Evolutionary conservation across 2,329 filamentous ascomycete species (phyloP).

Genomic region (Nemania sp.): DNA sequence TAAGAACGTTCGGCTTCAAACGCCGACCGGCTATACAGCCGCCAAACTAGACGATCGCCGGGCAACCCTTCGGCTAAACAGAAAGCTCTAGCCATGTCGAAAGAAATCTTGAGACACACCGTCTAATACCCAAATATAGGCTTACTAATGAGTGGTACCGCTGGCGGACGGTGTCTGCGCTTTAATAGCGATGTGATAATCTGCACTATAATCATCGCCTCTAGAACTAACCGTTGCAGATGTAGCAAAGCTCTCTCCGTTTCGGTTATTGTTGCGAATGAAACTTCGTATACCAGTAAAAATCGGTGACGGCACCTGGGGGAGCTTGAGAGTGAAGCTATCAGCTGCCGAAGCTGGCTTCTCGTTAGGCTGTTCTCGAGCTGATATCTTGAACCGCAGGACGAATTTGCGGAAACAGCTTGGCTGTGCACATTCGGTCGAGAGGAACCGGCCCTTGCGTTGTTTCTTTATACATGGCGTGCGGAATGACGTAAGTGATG

Average conservation of each 20-base stretch:
- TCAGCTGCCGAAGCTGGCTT: not conserved
- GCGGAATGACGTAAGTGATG: conserved; percentile 32
- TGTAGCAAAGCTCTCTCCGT: not conserved
- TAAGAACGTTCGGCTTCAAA: too few relatives aligned
- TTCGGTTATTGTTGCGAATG: not conserved
- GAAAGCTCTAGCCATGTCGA: too few relatives aligned
- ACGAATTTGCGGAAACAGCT: not conserved
- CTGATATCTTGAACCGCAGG: not conserved
- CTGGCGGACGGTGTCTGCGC: not conserved
- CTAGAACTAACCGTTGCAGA: not conserved
- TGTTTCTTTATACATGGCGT: conserved; percentile 26
- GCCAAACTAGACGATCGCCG: too few relatives aligned
- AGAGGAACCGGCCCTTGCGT: not conserved
- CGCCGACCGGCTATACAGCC: too few relatives aligned
- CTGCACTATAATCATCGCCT: not conserved
- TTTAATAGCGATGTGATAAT: not conserved
- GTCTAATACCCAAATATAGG: too few relatives aligned
- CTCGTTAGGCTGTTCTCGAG: not conserved
- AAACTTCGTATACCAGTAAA: not conserved
- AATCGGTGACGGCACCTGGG: not conserved
- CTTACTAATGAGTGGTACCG: too few relatives aligned
- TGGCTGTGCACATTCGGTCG: too few relatives aligned
- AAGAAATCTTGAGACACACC: too few relatives aligned
- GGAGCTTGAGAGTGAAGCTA: not conserved
- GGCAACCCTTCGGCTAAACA: too few relatives aligned